phyloP scores from a whole-genome alignment of 306 rosid genomes.

The Oxytropis ochrocephala region DNA sequence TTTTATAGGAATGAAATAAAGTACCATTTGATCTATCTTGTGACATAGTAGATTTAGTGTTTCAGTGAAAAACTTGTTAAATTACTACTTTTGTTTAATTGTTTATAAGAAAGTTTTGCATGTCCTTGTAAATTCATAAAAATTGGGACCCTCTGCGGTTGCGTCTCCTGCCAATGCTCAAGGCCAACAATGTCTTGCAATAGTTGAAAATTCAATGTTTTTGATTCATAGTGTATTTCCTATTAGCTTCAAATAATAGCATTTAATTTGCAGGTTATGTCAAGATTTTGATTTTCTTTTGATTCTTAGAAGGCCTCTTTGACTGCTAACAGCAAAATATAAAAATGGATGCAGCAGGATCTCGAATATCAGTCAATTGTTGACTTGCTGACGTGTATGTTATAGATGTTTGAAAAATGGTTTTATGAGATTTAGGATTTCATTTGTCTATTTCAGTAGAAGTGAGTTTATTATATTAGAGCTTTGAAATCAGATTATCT shows the following conservation, averaged over 20 bases:
- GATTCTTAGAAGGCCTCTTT: background rate
- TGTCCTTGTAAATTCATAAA: too few species aligned
- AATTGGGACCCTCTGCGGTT: too few species aligned
- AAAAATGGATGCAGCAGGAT: too few species aligned
- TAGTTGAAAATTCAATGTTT: background rate
- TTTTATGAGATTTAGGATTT: background rate
- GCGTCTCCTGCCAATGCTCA: too few species aligned
- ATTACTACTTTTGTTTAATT: too few species aligned
- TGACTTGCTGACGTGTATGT: background rate
- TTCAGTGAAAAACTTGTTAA: too few species aligned
- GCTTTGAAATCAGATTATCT: background rate
- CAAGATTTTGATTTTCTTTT: constrained; percentile 26
- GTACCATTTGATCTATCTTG: too few species aligned
- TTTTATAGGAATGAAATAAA: too few species aligned
- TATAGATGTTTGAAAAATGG: background rate
- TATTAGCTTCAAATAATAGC: background rate
- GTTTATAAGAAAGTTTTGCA: too few species aligned
- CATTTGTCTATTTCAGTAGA: background rate
- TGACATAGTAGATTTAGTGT: too few species aligned
- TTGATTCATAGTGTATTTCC: background rate
- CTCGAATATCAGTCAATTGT: too few species aligned
- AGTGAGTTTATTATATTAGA: constrained; percentile 13
- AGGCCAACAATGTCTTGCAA: background rate
- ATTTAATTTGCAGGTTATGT: constrained; percentile 34
- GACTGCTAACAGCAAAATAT: background rate